Percentiles rank a stretch among this genome's conserved stretches.
Conservation (phyloP, 176 grass and related monocot species). For the Oryza nivara region DNA sequence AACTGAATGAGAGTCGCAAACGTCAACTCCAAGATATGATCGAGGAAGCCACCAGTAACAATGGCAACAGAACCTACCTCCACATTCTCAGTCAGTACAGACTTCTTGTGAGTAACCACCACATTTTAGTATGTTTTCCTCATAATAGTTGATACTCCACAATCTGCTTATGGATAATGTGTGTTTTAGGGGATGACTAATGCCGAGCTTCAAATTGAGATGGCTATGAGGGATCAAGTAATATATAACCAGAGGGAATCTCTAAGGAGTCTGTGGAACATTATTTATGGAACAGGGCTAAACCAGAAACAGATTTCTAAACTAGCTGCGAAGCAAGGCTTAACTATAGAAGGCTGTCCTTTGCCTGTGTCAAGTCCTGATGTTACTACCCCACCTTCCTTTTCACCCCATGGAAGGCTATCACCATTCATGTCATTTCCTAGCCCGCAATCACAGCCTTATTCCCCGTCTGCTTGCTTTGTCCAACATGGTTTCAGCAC, state of each 20-base stretch:
- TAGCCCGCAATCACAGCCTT: slow-evolving; percentile 36
- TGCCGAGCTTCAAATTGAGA: slow-evolving; percentile 96
- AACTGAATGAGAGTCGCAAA: slow-evolving; percentile 78
- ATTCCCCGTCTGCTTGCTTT: slow-evolving; percentile 61
- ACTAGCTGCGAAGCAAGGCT: slow-evolving; percentile 85
- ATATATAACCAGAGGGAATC: slow-evolving; percentile 97
- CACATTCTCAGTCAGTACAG: slow-evolving; percentile 98
- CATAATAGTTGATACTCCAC: slow-evolving; percentile 27
- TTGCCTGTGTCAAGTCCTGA: slow-evolving; percentile 54
- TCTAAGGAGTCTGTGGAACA: slow-evolving; percentile 82
- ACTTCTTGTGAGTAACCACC: slow-evolving; percentile 83
- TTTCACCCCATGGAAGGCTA: slow-evolving; percentile 34
- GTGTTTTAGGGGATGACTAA: slow-evolving; percentile 75
- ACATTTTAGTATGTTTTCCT: neutral
- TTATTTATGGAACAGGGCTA: slow-evolving; percentile 85
- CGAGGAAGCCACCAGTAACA: slow-evolving; percentile 91
- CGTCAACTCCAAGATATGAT: slow-evolving; percentile 93
- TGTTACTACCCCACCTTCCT: slow-evolving; percentile 33
- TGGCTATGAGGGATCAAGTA: slow-evolving; percentile 98
- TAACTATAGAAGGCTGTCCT: slow-evolving; percentile 77
- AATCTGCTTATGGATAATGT: slow-evolving; percentile 10
- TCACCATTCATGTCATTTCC: slow-evolving; percentile 59
- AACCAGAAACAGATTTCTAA: slow-evolving; percentile 87
- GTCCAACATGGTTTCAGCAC: slow-evolving; percentile 89
- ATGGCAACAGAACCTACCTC: slow-evolving; percentile 91